phyloP scores from a whole-genome alignment of 2,329 filamentous ascomycete species.

The Colletotrichum higginsianum region DNA sequence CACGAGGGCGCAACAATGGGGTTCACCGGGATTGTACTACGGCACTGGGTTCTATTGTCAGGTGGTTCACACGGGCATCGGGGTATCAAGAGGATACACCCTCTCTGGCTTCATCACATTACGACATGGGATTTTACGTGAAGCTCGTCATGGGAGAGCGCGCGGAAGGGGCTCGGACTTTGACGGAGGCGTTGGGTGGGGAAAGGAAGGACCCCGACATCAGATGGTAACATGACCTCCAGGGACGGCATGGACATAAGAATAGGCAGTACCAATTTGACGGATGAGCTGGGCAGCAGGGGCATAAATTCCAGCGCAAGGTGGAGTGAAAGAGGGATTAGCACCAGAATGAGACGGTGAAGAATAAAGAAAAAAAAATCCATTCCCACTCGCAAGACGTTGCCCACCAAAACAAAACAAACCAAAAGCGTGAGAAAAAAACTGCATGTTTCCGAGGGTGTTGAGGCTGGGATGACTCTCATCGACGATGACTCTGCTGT shows the following conservation, averaged over 20 bases:
- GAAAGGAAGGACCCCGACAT: slow-evolving; percentile 8
- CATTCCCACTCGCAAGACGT: too few relatives aligned
- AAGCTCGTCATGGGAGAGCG: slow-evolving; percentile 8
- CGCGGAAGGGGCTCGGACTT: background rate
- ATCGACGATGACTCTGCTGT: slow-evolving; percentile 29
- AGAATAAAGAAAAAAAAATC: background rate
- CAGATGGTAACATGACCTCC: slow-evolving; percentile 2
- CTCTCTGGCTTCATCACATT: slow-evolving; percentile 14
- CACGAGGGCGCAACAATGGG: slow-evolving; percentile 50
- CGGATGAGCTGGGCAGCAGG: slow-evolving; percentile 21
- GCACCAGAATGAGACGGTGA: slow-evolving; percentile 22
- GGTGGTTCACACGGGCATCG: slow-evolving; percentile 53
- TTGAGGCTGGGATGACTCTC: slow-evolving; percentile 22
- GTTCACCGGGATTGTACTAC: slow-evolving; percentile 37
- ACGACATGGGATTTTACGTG: slow-evolving; percentile 22
- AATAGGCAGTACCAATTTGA: slow-evolving; percentile 17
- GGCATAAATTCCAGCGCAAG: background rate
- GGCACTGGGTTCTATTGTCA: slow-evolving; percentile 31
- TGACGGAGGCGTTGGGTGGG: slow-evolving; percentile 3
- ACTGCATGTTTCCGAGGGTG: too few relatives aligned
- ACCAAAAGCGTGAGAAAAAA: background rate
- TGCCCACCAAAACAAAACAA: background rate
- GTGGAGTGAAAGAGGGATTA: background rate
- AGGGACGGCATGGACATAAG: slow-evolving; percentile 5
- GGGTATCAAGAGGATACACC: slow-evolving; percentile 3